phyloP scores from a whole-genome alignment of 495 filamentous ascomycete genomes.

The Staphylotrichum longicolle region DNA sequence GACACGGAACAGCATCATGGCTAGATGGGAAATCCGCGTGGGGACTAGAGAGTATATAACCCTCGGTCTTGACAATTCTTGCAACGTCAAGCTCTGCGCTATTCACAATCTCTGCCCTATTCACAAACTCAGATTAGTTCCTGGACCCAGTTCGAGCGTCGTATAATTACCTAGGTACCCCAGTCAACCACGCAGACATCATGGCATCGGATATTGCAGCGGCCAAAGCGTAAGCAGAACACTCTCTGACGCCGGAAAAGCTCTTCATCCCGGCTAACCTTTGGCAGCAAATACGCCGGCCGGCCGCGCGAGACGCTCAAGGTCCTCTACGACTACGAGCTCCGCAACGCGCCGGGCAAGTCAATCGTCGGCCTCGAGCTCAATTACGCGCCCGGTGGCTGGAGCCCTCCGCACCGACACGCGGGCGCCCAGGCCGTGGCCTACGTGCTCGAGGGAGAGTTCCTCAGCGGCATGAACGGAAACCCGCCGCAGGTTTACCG shows the following conservation, averaged over 20 bases:
- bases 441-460: slow-evolving; percentile 20
- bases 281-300: slow-evolving; percentile 7
- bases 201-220: slow-evolving; percentile 5
- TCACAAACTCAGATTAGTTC: no score
- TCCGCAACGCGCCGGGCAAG: slow-evolving; percentile 21
- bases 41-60: no score
- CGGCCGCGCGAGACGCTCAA: slow-evolving; percentile 15
- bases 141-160: no score
- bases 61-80: no score
- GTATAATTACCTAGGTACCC: no score
- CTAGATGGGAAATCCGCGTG: no score
- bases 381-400: slow-evolving; percentile 9
- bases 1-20: no score
- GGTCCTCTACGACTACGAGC: slow-evolving; percentile 23
- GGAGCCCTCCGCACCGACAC: slow-evolving; percentile 15
- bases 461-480: slow-evolving; percentile 22
- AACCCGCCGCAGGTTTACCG: slow-evolving; percentile 12
- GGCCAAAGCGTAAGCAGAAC: neutral
- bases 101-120: no score
- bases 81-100: no score
- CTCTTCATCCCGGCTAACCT: neutral
- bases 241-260: neutral
- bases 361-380: slow-evolving; percentile 21
- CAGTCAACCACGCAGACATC: no score
- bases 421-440: slow-evolving; percentile 18